Base-by-base conservation (phyloP, 2,329 filamentous ascomycete genomes). In the Xylaria sp. region DNA sequence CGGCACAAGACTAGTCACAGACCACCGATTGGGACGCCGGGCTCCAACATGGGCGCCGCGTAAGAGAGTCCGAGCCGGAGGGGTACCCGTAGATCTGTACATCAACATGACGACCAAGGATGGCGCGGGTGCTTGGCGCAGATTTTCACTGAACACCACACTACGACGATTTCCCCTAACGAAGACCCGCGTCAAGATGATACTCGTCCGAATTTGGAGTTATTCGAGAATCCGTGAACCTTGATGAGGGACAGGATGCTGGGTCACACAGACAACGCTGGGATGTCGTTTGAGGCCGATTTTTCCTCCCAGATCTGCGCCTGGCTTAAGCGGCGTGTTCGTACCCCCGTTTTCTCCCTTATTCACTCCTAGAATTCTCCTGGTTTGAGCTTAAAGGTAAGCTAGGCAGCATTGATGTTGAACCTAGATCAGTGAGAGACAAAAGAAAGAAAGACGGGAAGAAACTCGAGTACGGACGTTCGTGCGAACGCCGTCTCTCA, bases 21-120 rank as follows among this genome's bases (percentile, higher is more conserved):
- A 36, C 47, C n/a, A n/a, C n/a, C n/a, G n/a, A n/a, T n/a, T n/a
- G 5, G 54, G 13, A 13, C 29, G 29, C 20, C 67, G 38, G 25
- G 33, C 29, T 9, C n/a, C 53, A 50, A 33, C 39, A 33, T 44
- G 63, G 36, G 38, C 11, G 11, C 58, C 33, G 31, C 49, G 67
- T 17, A 47, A 42, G 27, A 69, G 25, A 5, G 57, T 47, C 36
- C 53, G 51, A 33, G 36, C 42, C 57, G 33, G 45, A 44, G 57
- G 20, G n/a, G 55, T 15, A 33, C 60, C 5, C 59, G 59, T n/a
- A 11, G 50, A 53, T 27, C 42, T 33, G 49, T 61, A 45, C 63
- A 44, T 55, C 64, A 64, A 64, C 67, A 69, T 69, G 67, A 61
- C 53, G 51, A 44, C 50, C 25, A 42, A 15, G 25, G 7, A 17